A percentile compares a stretch with the other conserved stretches of the same genome.
phyloP scores from a whole-genome alignment of 1,284 basidiomycete species.

The Malassezia pachydermatis region DNA sequence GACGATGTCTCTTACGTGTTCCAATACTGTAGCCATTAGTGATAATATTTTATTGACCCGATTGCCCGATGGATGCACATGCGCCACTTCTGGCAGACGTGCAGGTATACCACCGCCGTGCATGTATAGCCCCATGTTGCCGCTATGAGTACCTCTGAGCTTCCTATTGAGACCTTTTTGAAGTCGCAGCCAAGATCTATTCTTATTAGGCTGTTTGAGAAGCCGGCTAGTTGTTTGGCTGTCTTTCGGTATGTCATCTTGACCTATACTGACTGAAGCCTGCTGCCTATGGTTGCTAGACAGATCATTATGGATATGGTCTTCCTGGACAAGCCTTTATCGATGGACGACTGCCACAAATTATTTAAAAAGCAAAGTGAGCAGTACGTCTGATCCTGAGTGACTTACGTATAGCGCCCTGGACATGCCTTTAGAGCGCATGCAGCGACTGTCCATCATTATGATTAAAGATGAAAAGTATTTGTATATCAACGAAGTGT shows the following conservation, averaged over 20 bases:
- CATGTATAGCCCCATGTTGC: neutral
- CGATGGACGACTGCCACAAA: conserved; percentile 62
- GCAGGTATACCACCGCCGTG: neutral
- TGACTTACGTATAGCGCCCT: conserved; percentile 18
- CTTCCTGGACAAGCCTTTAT: conserved; percentile 74
- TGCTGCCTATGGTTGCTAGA: conserved; percentile 72
- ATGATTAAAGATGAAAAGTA: conserved; percentile 36
- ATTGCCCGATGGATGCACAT: conserved; percentile 2
- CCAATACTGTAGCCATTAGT: conserved; percentile 47
- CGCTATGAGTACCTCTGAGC: conserved; percentile 9
- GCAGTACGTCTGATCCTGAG: conserved; percentile 53
- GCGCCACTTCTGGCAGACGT: neutral
- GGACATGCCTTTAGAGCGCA: conserved; percentile 22
- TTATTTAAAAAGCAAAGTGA: conserved; percentile 65
- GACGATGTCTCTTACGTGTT: conserved; percentile 60
- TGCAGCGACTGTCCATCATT: conserved; percentile 26
- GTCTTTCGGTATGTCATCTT: conserved; percentile 66
- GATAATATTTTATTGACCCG: neutral
- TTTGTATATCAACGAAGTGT: conserved; percentile 52
- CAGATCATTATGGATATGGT: conserved; percentile 83
- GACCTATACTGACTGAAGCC: conserved; percentile 51
- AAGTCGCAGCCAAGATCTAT: conserved; percentile 74
- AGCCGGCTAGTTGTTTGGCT: conserved; percentile 82
- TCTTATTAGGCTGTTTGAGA: conserved; percentile 71
- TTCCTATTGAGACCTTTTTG: conserved; percentile 58